Evolutionary conservation across 768 basidiomycete species (phyloP), one percentile per base, ranked within the genome.

Genomic region (Wakefieldia striispora): DNA sequence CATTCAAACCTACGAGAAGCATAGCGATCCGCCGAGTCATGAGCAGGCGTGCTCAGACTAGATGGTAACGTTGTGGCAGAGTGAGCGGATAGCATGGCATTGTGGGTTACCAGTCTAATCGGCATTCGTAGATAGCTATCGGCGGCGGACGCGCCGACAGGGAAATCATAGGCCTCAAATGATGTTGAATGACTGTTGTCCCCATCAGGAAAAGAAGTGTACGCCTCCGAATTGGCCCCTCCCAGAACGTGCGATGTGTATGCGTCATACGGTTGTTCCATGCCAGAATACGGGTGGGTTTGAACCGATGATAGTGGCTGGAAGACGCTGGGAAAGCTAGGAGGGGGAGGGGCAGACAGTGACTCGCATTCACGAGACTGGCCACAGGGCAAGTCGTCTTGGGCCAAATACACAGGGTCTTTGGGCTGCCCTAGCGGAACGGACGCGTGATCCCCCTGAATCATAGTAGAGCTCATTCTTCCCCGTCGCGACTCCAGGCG

Each of bases 1-100:
- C 62, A 65, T 34, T 9, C 8, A 43, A 43, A 29, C 11, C 0
- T 9, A 5, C 31, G 54, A 16, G 17, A 8, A 8, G 34, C 16
- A 6, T 14, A 6, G 24, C 3, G 41, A 12, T 39, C 26, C 2
- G 13, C 16, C 33, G 16, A 6, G 2, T 33, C 33, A 2, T 33
- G 33, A 14, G 6, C 16, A 4, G 33, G 33, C 14, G 16, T 16
- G 16, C 16, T 33, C 33, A 33, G 16, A 16, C 8, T 14, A 14
- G 33, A 14, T 2, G 33, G 14, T 6, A 33, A 33, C 14, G 7
- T 16, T 1, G 14, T 16, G 16, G 33, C 14, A 16, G 33, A 33
- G 33, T 44, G 54, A 20, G n/a, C 20, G 16, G 26, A 41, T 19
- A 46, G 3, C 19, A 49, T 3, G 3, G 11, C 1, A 36, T 42